phyloP scores from a whole-genome alignment of 345 rosid species.

The Punica granatum region DNA sequence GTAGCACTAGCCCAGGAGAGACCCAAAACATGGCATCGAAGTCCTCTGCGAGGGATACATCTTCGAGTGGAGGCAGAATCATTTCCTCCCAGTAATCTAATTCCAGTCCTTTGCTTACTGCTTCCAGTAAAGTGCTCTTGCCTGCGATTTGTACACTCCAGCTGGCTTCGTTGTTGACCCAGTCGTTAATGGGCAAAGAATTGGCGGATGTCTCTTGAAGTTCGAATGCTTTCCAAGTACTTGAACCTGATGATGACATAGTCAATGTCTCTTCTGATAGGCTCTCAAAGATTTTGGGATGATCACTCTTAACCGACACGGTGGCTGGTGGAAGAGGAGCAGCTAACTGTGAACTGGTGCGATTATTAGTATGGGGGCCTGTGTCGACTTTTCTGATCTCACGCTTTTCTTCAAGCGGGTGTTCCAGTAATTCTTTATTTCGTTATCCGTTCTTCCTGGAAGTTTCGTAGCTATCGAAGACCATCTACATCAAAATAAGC shows the following conservation, averaged over 20 bases:
- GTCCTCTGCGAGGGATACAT: background rate
- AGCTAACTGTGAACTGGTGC: background rate
- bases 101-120: background rate
- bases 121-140: too few relatives aligned
- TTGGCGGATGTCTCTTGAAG: background rate
- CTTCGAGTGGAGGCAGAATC: background rate
- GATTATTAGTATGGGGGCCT: background rate
- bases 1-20: background rate
- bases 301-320: background rate
- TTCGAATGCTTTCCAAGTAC: background rate
- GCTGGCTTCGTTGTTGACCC: background rate
- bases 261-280: background rate
- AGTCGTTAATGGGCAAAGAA: background rate
- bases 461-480: conserved; percentile 5
- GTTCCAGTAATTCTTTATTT: conserved; percentile 18
- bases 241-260: background rate
- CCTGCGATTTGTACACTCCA: too few relatives aligned
- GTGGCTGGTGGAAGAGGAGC: background rate
- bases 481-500: background rate
- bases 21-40: background rate
- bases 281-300: background rate
- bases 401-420: conserved; percentile 4
- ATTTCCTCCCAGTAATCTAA: background rate
- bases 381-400: background rate
- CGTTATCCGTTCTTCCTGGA: conserved; percentile 15